These are phyloP conservation scores for Cenchrus fungigraminus DNA, from an alignment of 176 grass and related monocot genomes.

Conservation along the genomic window DNA sequence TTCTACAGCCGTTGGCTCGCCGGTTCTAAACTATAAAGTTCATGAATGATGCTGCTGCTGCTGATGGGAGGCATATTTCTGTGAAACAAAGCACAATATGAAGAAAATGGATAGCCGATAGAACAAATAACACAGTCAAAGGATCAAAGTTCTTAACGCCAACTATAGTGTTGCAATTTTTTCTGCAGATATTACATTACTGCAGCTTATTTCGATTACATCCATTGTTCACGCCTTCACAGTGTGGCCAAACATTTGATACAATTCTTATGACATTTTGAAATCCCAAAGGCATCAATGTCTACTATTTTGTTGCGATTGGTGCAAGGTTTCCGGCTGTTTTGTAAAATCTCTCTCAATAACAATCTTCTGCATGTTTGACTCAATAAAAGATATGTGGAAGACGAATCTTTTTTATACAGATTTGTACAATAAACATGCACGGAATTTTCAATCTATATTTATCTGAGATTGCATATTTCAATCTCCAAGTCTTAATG, in stretches of 20 bases:
- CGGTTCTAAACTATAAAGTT: constrained; percentile 55
- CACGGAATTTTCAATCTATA: not conserved
- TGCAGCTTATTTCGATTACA: not conserved
- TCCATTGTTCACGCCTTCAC: constrained; percentile 7
- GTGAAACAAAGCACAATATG: not conserved
- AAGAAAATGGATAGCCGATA: constrained; percentile 18
- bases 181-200: constrained; percentile 4
- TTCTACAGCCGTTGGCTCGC: constrained; percentile 82
- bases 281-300: not conserved
- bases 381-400: not conserved
- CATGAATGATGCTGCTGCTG: constrained; percentile 6
- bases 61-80: constrained; percentile 27
- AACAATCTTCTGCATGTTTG: not conserved
- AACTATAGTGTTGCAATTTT: constrained; percentile 24
- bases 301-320: not conserved
- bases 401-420: not conserved
- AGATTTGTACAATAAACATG: not conserved
- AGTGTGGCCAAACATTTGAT: not conserved
- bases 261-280: constrained; percentile 24
- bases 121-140: constrained; percentile 37
- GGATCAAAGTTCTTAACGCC: not conserved
- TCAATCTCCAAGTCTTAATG: no score
- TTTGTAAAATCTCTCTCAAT: not conserved
- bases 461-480: no score
- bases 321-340: not conserved